Conservation (phyloP, 495 filamentous ascomycete genomes). For the Podospora fimiseda region DNA sequence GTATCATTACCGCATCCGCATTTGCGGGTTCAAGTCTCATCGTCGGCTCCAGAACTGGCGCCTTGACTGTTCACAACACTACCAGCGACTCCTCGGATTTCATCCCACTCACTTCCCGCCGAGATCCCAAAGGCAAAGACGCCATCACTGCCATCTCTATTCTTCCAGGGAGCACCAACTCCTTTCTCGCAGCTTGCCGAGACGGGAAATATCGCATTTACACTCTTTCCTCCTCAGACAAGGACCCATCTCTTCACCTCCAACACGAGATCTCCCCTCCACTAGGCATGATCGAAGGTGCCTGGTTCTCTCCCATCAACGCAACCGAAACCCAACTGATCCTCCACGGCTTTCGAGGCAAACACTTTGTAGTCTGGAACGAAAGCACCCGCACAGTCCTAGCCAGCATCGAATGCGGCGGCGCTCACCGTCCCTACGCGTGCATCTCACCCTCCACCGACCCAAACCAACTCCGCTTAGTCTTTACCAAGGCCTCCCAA, state of each 20-base stretch:
- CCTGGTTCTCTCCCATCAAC: constrained; percentile 44
- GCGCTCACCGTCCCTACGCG: constrained; percentile 67
- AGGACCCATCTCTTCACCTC: constrained; percentile 18
- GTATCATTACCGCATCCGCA: constrained; percentile 27
- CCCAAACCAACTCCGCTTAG: constrained; percentile 36
- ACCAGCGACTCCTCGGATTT: constrained; percentile 3
- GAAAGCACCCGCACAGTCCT: constrained; percentile 59
- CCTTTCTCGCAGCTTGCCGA: constrained; percentile 62
- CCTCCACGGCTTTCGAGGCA: constrained; percentile 74
- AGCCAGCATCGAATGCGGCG: constrained; percentile 69
- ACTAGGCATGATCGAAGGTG: constrained; percentile 62
- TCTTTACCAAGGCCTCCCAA: constrained; percentile 51
- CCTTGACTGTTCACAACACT: constrained; percentile 21
- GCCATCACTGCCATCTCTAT: constrained; percentile 60
- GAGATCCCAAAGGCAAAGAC: constrained; percentile 53
- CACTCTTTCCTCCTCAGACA: constrained; percentile 20
- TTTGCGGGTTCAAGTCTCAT: constrained; percentile 44
- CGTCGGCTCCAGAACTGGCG: constrained; percentile 56
- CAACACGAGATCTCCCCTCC: constrained; percentile 47
- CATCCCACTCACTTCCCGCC: constrained; percentile 10
- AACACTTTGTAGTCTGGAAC: constrained; percentile 73
- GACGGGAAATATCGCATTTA: constrained; percentile 67
- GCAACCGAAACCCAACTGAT: constrained; percentile 43
- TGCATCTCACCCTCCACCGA: constrained; percentile 40
- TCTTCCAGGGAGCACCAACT: constrained; percentile 25